A percentile compares a stretch with the other conserved stretches of the same genome.
Evolutionary conservation across 495 filamentous ascomycete genomes (phyloP).

Genomic region (Podospora comata): DNA sequence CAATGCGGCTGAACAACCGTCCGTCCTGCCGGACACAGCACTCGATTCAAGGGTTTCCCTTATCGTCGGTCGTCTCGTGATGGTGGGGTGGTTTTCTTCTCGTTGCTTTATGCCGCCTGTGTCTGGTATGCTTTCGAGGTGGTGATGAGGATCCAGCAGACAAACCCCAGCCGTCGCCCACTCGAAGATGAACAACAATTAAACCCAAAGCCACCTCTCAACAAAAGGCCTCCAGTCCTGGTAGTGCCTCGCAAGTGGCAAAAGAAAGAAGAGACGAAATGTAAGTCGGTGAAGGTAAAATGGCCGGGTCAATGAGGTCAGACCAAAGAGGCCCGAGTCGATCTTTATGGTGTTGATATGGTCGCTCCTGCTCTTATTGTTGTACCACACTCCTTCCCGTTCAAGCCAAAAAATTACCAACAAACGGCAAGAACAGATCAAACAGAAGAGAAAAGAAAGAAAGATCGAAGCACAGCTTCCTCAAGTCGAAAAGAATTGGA

Average conservation of each 20-base stretch:
- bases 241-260: neutral
- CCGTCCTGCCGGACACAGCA: neutral
- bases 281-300: neutral
- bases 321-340: neutral
- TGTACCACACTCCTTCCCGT: neutral
- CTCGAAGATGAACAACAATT: neutral
- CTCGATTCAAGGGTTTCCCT: neutral
- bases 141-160: neutral
- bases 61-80: neutral
- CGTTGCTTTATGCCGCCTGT: neutral
- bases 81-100: neutral
- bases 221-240: neutral
- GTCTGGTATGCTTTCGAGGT: neutral
- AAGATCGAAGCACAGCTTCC: conserved; percentile 24
- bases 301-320: neutral
- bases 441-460: conserved; percentile 9
- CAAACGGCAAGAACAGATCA: conserved; percentile 10
- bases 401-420: neutral
- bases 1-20: conserved; percentile 16
- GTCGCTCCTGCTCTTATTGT: neutral
- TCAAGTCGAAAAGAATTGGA: neutral
- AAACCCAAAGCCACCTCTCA: neutral
- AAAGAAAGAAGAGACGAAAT: neutral
- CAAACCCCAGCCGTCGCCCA: neutral
- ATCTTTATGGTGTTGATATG: neutral